Evolutionary conservation across 1,284 basidiomycete genomes (phyloP), one percentile per base, ranked within the genome.

Genomic region (Naganishia sp.): DNA sequence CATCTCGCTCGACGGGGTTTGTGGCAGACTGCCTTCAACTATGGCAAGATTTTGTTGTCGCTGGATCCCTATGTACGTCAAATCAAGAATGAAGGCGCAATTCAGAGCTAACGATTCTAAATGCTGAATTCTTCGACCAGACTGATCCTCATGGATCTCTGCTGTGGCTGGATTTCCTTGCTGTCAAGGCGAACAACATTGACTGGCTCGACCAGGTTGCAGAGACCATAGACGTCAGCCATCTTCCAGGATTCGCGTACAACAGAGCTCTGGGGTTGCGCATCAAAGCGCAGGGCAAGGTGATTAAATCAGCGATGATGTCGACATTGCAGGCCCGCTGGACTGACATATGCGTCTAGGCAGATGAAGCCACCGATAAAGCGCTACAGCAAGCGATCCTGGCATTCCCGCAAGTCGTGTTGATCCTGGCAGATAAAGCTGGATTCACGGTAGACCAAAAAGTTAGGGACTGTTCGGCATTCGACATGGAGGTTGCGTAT

Each of bases 1-100:
- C 90, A 94, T 74, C 81, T 94, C 6, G 87, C 89, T 64, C 86
- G 91, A n/a, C 83, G 94, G 31, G 94, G 94, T 1, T 90, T 90
- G 71, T 86, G 88, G 67, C 85, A 90, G 10, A 93, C 94, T 0
- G 87, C 92, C 0, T 94, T 94, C 76, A 92, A 94, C 77, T 93
- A 92, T 73, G 87, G 90, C 2, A 86, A 89, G 45, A 83, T 96
- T 0, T 81, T 96, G 53, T 88, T 89, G 68, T 84, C 87, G 0
- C 83, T 95, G 0, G 90, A 94, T 73, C 90, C 92, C 0, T 84
- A 86, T 79, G 76, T 77, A 61, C 46, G 77, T 64, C 28, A 33
- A 25, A 57, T 11, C 49, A 39, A 15, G 5, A n/a, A 6, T 28
- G 28, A 13, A 39, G 52, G n/a, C 44, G 13, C 31, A 42, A 2